Evolutionary conservation across 2,329 filamentous ascomycete genomes (phyloP).

Genomic region (Microascus cirrosus): DNA sequence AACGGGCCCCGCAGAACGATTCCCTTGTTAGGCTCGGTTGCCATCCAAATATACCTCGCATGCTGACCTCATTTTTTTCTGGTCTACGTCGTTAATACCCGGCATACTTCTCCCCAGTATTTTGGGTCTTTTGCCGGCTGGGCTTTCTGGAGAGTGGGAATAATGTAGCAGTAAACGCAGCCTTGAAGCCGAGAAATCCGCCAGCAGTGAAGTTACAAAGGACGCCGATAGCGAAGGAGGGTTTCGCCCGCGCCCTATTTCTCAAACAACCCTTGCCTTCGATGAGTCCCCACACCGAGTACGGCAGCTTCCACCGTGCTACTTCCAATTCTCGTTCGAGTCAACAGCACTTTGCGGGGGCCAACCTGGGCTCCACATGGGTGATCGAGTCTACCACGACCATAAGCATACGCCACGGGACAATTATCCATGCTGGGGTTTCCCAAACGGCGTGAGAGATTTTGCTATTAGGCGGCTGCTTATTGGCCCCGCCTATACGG

Average conservation of each 20-base stretch:
- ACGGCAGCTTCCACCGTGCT: not conserved
- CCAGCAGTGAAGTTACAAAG: not conserved
- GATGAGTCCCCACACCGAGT: not conserved
- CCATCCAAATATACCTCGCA: too few relatives aligned
- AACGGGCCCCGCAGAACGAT: not conserved
- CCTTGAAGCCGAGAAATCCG: too few relatives aligned
- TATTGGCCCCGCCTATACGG: not conserved
- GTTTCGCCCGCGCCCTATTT: not conserved
- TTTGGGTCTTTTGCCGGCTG: too few relatives aligned
- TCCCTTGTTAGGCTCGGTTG: not conserved
- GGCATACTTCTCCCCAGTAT: too few relatives aligned
- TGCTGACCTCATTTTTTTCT: too few relatives aligned
- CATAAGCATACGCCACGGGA: not conserved
- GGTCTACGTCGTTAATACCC: too few relatives aligned
- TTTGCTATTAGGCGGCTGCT: not conserved
- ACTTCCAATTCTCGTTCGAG: not conserved
- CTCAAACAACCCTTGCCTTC: not conserved
- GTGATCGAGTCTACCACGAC: not conserved
- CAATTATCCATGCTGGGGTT: not conserved
- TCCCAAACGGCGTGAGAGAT: not conserved
- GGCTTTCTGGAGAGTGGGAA: too few relatives aligned
- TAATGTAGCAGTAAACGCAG: too few relatives aligned
- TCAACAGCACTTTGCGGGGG: not conserved
- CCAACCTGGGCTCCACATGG: not conserved
- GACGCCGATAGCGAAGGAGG: not conserved